Evolutionary conservation across 352 stramenopile genomes (phyloP).

Genomic region (Phytophthora sansomeana): DNA sequence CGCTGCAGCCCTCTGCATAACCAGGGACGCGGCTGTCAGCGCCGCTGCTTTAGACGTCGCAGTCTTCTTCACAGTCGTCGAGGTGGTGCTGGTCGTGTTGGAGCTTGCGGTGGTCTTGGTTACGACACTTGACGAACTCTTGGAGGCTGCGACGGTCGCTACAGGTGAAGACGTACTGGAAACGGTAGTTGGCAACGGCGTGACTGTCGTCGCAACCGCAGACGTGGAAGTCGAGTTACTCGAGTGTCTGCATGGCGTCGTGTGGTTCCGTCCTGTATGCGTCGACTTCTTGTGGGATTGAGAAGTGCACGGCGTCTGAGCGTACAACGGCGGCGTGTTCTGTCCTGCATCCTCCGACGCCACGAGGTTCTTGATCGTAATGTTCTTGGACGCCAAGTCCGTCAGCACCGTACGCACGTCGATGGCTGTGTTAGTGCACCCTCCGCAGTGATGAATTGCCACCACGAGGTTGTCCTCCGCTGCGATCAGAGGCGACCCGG

Average conservation of each 20-base stretch:
- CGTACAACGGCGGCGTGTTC: conserved; percentile 19
- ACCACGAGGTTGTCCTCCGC: conserved; percentile 56
- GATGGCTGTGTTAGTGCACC: conserved; percentile 55
- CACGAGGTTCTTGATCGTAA: conserved; percentile 49
- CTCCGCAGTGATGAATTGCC: conserved; percentile 64
- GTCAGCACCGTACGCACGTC: conserved; percentile 48
- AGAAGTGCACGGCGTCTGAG: conserved; percentile 29
- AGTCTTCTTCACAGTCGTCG: conserved; percentile 1
- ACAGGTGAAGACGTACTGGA: not conserved
- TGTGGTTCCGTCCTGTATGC: conserved; percentile 9
- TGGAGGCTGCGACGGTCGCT: not conserved
- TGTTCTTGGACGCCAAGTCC: conserved; percentile 44
- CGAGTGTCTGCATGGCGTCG: conserved; percentile 7
- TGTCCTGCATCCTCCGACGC: conserved; percentile 17
- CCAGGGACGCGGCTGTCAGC: conserved; percentile 21
- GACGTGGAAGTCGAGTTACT: not conserved
- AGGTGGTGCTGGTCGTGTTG: conserved; percentile 9
- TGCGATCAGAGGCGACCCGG: conserved; percentile 54
- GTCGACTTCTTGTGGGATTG: conserved; percentile 13
- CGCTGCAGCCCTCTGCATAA: conserved; percentile 14
- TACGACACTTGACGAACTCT: not conserved
- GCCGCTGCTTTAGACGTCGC: conserved; percentile 6
- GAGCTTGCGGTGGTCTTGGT: conserved; percentile 5
- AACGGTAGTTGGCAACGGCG: not conserved
- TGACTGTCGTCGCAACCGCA: not conserved